phyloP scores from a whole-genome alignment of 2,329 filamentous ascomycete genomes.

The Exophiala bonariae region DNA sequence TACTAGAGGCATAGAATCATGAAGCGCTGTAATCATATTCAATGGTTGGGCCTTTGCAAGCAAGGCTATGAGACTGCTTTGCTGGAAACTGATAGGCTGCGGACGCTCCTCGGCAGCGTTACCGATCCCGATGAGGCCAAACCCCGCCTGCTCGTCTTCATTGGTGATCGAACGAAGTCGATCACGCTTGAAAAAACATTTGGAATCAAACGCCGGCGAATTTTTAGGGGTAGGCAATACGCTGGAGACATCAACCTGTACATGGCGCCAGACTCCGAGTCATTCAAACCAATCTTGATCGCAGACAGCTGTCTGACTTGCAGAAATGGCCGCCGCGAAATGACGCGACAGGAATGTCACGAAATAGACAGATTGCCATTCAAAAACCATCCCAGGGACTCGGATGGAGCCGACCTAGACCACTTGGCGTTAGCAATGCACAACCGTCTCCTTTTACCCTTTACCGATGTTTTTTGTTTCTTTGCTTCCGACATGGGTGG shows the following conservation, averaged over 20 bases:
- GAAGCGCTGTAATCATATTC: conserved; percentile 26
- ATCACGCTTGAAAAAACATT: conserved; percentile 26
- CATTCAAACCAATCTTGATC: too few relatives aligned
- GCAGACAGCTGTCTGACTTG: too few relatives aligned
- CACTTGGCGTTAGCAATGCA: too few relatives aligned
- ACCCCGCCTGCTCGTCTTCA: conserved; percentile 25
- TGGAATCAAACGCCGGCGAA: conserved; percentile 16
- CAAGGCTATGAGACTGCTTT: conserved; percentile 25
- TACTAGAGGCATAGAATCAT: too few relatives aligned
- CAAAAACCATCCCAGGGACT: too few relatives aligned
- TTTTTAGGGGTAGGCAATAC: conserved; percentile 21
- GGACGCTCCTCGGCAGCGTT: conserved; percentile 24
- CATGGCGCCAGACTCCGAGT: too few relatives aligned
- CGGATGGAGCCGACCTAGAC: too few relatives aligned
- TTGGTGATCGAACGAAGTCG: conserved; percentile 28
- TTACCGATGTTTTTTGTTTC: conserved; percentile 32
- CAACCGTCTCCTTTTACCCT: conserved; percentile 27
- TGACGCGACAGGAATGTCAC: too few relatives aligned
- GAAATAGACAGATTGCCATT: too few relatives aligned
- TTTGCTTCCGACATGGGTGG: conserved; percentile 30
- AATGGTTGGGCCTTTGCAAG: conserved; percentile 28
- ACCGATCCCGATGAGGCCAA: conserved; percentile 20
- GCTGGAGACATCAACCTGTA: too few relatives aligned
- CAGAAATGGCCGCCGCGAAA: too few relatives aligned
- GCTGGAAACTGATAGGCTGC: conserved; percentile 25